These are phyloP conservation scores for Leccinum angustisporum DNA, from an alignment of 1,284 basidiomycete species.

Conservation along the genomic window DNA sequence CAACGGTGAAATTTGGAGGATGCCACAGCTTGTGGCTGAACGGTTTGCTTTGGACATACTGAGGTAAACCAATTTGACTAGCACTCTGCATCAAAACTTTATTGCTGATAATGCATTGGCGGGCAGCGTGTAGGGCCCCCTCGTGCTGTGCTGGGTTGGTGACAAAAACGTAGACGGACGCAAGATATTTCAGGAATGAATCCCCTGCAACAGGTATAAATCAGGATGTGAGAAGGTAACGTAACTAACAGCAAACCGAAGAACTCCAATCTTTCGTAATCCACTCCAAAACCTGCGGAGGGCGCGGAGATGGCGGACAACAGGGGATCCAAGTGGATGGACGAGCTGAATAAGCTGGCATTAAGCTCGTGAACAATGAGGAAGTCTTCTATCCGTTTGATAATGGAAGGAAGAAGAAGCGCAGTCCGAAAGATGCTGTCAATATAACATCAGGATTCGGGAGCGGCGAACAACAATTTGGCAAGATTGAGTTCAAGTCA, in stretches of 20 bases:
- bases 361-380: constrained; percentile 77
- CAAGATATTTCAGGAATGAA: constrained; percentile 75
- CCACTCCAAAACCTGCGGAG: constrained; percentile 60
- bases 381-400: constrained; percentile 65
- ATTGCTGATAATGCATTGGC: constrained; percentile 74
- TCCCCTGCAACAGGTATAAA: constrained; percentile 53
- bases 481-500: constrained; percentile 32
- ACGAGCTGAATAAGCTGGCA: constrained; percentile 60
- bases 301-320: constrained; percentile 67
- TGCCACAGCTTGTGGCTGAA: constrained; percentile 66
- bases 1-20: constrained; percentile 48
- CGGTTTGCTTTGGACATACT: constrained; percentile 71
- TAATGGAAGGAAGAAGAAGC: constrained; percentile 70
- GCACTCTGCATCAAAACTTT: constrained; percentile 58
- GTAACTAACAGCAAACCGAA: constrained; percentile 50
- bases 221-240: constrained; percentile 11
- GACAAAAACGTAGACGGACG: constrained; percentile 72
- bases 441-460: constrained; percentile 28
- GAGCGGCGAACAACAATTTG: constrained; percentile 16
- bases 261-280: constrained; percentile 82
- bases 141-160: constrained; percentile 60
- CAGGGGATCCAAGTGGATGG: constrained; percentile 58
- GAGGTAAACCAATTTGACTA: constrained; percentile 56
- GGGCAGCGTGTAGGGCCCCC: constrained; percentile 59
- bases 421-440: constrained; percentile 63